Base-by-base conservation (phyloP, 2,329 filamentous ascomycete genomes). In the Paraphoma sp. region DNA sequence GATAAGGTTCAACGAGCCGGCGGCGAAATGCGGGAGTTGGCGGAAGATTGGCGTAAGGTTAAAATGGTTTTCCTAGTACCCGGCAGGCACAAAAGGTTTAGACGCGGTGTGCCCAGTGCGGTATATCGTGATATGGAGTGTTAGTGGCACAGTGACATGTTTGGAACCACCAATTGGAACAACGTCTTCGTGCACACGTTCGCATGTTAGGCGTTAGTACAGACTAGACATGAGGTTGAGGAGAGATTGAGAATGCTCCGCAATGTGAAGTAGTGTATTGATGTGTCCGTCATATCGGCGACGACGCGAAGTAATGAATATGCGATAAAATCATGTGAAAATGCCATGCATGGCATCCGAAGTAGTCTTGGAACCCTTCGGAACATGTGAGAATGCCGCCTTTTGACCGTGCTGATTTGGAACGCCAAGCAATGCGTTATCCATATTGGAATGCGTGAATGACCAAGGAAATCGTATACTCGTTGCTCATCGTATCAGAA, bases 401-500 rank as follows among this genome's bases (percentile, higher is more conserved):
- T 56, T 55, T 59, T 49, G 31, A 47, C 48, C 45, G 29, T 47
- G 52, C 45, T 49, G 56, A 54, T 48, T 54, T 57, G 31, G 31
- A 54, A 61, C 53, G 53, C 54, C 55, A n/a, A 41, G 33, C 47
- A 18, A 62, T 59, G 58, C 56, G 49, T 52, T 29, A 31, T 23
- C 40, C 33, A 18, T 46, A 36, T 33, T 33, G 42, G 28, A 40
- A 42, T 14, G 33, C 31, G 6, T 41, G 42, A 42, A 48, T 18
- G 12, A 16, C 16, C 18, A 43, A 38, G 29, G 28, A 43, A 16
- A 17, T 53, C 51, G 36, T 53, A 2, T 6, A 31, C 12, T 43
- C 45, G 30, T 23, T 72, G 72, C 46, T 78, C 69, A 9, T 76
- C 75, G 68, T 77, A 73, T 42, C 78, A 77, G 45, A 78, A 79